A percentile compares a stretch with the other conserved stretches of the same genome.
phyloP scores from a whole-genome alignment of 2,329 filamentous ascomycete genomes.

The Gnomoniopsis sp. region DNA sequence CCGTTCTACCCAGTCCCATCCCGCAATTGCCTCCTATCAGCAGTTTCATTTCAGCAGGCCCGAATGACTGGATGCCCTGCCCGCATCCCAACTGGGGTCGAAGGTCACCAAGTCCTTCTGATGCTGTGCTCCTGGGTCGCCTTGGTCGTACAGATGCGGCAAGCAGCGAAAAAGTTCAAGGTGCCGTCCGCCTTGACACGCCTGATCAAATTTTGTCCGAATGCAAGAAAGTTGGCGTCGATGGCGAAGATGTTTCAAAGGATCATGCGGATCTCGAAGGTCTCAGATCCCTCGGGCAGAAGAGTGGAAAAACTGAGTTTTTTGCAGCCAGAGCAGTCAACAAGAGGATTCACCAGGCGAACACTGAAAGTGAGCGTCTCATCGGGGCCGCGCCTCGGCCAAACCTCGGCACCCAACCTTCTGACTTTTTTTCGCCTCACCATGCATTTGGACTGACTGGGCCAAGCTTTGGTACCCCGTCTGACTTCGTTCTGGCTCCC shows the following conservation, averaged over 20 bases:
- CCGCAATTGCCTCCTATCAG: neutral
- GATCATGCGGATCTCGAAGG: neutral
- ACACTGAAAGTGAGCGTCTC: neutral
- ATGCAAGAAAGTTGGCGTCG: neutral
- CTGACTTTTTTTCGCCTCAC: too few species aligned
- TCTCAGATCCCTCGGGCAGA: constrained; percentile 14
- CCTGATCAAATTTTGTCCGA: neutral
- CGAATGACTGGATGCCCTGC: neutral
- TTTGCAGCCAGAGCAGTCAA: constrained; percentile 26
- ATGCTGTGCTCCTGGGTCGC: constrained; percentile 16
- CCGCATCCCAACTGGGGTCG: neutral
- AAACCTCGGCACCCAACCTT: too few species aligned
- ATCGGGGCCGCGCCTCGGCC: neutral
- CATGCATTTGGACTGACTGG: too few species aligned
- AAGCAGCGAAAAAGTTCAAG: neutral
- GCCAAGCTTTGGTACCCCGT: neutral
- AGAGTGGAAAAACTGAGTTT: constrained; percentile 24
- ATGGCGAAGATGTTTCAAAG: neutral
- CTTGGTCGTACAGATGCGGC: neutral
- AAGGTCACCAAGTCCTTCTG: constrained; percentile 18
- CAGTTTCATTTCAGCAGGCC: neutral
- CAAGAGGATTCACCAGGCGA: constrained; percentile 14
- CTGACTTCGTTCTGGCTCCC: neutral
- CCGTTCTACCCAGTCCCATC: neutral
- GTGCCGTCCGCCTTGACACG: neutral